Base-by-base conservation (phyloP, 1,139 yeast genomes). In the Waltiozyma solani region DNA sequence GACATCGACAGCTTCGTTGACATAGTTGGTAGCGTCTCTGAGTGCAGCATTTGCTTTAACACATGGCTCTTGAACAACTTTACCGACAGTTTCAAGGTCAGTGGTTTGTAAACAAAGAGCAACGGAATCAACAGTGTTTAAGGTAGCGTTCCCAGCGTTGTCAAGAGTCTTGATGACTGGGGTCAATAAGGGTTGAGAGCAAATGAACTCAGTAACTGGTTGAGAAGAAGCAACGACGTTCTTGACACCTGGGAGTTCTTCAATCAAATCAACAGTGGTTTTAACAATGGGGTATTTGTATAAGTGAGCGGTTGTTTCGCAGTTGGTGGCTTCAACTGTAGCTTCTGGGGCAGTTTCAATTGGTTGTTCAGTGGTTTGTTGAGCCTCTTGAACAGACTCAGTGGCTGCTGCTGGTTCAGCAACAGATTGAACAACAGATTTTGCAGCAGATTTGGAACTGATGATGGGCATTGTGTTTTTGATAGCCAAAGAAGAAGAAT, bases 271-370 rank as follows among this genome's bases (percentile, higher is more conserved):
- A 22, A 62, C 52, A 43, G 72, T 66, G 37, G 70, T 67, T 42
- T 59, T 59, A 2, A 62, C 64, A 42, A 68, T 51, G 10, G 73
- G 72, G 41, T 64, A 69, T 2, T 57, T 45, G 40, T 57, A 56
- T 34, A 69, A 40, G 32, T 44, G 51, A 8, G 43, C 34, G 15
- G 40, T 22, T 10, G 50, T 48, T 17, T 37, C 41, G 29, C 38
- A 41, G 25, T 32, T 14, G 19, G 17, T 21, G 21, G 9, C 31
- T 39, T 39, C 35, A 15, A 42, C 23, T 24, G 18, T 9, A 11
- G 32, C 13, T 18, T 23, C 22, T 25, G 26, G n/a, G n/a, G n/a
- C n/a, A n/a, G n/a, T n/a, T n/a, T n/a, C n/a, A n/a, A n/a, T n/a
- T n/a, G 30, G 15, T 10, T 13, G 15, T 8, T 26, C 30, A 7